A percentile compares a stretch with the other conserved stretches of the same genome.
These are phyloP conservation scores for Xylaria sp. DNA, from an alignment of 2,329 filamentous ascomycete genomes.

Conservation along the genomic window DNA sequence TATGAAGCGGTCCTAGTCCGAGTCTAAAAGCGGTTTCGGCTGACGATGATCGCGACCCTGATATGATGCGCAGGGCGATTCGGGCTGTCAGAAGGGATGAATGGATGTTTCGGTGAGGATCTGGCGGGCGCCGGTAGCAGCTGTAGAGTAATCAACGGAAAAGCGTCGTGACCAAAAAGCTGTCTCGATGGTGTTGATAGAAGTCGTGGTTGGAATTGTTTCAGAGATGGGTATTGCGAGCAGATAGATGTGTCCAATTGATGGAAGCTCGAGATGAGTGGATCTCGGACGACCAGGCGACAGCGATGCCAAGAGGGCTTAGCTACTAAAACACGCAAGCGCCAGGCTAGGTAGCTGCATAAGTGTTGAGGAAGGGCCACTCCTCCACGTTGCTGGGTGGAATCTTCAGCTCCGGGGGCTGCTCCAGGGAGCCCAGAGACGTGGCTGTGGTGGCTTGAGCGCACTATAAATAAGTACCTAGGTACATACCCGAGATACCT, in stretches of 20 bases:
- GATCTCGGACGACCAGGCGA: constrained; percentile 22
- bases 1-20: neutral
- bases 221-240: constrained; percentile 1
- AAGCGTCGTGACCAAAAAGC: neutral
- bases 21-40: neutral
- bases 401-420: neutral
- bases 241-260: constrained; percentile 23
- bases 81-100: neutral
- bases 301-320: constrained; percentile 15
- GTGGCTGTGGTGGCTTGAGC: neutral
- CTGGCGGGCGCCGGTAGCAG: neutral
- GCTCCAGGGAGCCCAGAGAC: neutral
- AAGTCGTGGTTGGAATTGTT: constrained; percentile 18
- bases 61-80: constrained; percentile 9
- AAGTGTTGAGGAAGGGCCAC: neutral
- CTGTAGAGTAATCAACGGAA: neutral
- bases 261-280: constrained; percentile 17
- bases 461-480: neutral
- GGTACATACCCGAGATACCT: neutral
- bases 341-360: constrained; percentile 2
- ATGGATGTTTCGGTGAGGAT: neutral
- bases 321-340: constrained; percentile 20
- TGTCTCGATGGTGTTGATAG: constrained; percentile 15
- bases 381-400: neutral
- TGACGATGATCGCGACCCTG: neutral